phyloP scores from a whole-genome alignment of 2,329 filamentous ascomycete species.

The Neocatenulostroma microsporum region DNA sequence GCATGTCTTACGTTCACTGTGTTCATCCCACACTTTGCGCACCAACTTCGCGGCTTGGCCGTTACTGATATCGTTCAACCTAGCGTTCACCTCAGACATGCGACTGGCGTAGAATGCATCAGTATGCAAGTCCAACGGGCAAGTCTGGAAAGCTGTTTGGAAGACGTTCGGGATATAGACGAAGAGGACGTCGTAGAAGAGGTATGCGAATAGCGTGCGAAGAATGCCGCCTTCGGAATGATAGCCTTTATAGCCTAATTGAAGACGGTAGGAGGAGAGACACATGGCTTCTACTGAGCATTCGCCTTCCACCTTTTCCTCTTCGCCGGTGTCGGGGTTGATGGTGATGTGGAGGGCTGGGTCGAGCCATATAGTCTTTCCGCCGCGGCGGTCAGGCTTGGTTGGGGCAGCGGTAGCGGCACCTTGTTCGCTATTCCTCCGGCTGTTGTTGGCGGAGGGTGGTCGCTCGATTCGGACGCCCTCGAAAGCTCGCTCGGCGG shows the following conservation, averaged over 20 bases:
- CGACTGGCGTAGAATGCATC: conserved; percentile 84
- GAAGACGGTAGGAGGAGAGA: conserved; percentile 73
- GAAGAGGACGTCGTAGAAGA: conserved; percentile 92
- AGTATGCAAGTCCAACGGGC: conserved; percentile 83
- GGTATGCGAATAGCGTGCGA: conserved; percentile 71
- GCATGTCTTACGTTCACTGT: conserved; percentile 66
- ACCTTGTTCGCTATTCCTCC: conserved; percentile 28
- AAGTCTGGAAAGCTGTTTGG: conserved; percentile 90
- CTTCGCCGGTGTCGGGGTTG: conserved; percentile 9
- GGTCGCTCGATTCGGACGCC: conserved; percentile 61
- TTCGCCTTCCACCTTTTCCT: conserved; percentile 46
- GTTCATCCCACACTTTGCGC: conserved; percentile 56
- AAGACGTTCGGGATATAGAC: conserved; percentile 94
- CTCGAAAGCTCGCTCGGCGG: conserved; percentile 64
- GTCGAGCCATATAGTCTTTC: conserved; percentile 84
- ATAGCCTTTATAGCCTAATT: conserved; percentile 85
- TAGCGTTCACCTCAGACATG: conserved; percentile 81
- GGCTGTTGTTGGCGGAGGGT: conserved; percentile 13
- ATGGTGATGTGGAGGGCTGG: conserved; percentile 25
- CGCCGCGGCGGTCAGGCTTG: conserved; percentile 37
- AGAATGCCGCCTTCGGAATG: conserved; percentile 88
- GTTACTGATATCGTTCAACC: conserved; percentile 80
- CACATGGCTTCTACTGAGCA: conserved; percentile 94
- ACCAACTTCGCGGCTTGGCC: conserved; percentile 64
- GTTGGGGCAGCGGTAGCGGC: conserved; percentile 31